phyloP scores from a whole-genome alignment of 2,329 filamentous ascomycete species.

The Lojkania enalia region DNA sequence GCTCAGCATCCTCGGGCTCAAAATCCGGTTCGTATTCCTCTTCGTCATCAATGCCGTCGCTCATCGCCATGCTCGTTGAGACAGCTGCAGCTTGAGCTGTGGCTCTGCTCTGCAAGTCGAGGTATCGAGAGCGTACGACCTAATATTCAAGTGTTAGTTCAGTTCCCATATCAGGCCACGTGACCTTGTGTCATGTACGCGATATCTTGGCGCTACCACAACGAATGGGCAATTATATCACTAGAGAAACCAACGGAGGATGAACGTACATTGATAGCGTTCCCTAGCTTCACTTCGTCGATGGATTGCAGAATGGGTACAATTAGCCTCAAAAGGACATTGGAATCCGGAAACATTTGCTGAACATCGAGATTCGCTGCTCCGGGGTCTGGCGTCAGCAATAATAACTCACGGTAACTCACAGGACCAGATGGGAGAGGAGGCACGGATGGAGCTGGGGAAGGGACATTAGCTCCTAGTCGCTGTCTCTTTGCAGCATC shows the following conservation, averaged over 20 bases:
- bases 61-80: constrained; percentile 35
- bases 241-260: too few species aligned
- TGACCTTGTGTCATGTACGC: too few species aligned
- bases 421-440: constrained; percentile 75
- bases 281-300: constrained; percentile 68
- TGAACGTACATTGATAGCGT: constrained; percentile 69
- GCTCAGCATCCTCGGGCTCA: constrained; percentile 75
- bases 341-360: constrained; percentile 65
- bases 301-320: constrained; percentile 75
- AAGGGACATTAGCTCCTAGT: constrained; percentile 58
- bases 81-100: constrained; percentile 27
- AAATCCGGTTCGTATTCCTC: constrained; percentile 94
- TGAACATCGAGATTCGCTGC: constrained; percentile 82
- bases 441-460: constrained; percentile 60
- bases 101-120: constrained; percentile 38
- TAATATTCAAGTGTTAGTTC: constrained; percentile 26
- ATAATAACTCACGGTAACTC: constrained; percentile 82
- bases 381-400: constrained; percentile 74
- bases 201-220: too few species aligned
- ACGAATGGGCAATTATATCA: too few species aligned
- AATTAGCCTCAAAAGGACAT: constrained; percentile 79
- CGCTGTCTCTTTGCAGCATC: constrained; percentile 83
- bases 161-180: too few species aligned
- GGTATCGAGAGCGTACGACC: constrained; percentile 48
- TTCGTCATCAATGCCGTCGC: constrained; percentile 67